phyloP scores from a whole-genome alignment of 768 basidiomycete species.

The Phylloporus sp. region DNA sequence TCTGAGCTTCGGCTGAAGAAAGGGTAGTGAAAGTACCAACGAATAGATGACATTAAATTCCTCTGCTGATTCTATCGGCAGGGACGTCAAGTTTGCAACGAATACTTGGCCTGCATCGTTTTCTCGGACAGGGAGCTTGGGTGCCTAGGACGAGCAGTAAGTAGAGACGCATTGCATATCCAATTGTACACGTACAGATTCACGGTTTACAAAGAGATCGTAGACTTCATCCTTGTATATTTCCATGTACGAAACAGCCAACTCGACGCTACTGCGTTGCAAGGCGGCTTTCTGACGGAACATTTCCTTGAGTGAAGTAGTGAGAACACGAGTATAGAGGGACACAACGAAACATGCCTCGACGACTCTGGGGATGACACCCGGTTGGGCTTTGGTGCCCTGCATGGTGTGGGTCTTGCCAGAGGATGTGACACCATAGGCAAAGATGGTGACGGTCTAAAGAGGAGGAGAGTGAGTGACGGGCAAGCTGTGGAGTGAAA shows the following conservation, averaged over 20 bases:
- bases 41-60: conserved; percentile 47
- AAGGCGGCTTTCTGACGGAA: conserved; percentile 45
- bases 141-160: conserved; percentile 32
- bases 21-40: conserved; percentile 29
- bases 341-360: conserved; percentile 41
- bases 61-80: conserved; percentile 35
- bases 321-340: neutral
- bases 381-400: conserved; percentile 66
- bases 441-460: conserved; percentile 82
- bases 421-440: conserved; percentile 87
- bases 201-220: conserved; percentile 72
- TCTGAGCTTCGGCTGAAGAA: neutral
- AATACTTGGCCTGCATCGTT: conserved; percentile 49
- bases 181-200: conserved; percentile 44
- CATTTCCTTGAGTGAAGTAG: conserved; percentile 42
- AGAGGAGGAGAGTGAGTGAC: neutral
- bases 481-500: neutral
- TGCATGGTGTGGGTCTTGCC: conserved; percentile 96
- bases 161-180: neutral
- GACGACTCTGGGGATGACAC: conserved; percentile 82
- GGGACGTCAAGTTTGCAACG: conserved; percentile 45
- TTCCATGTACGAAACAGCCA: conserved; percentile 76
- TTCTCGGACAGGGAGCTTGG: conserved; percentile 53
- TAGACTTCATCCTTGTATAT: conserved; percentile 91
- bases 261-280: conserved; percentile 39